These are phyloP conservation scores for Epichloe festucae DNA, from an alignment of 2,329 filamentous ascomycete species.

Conservation along the genomic window DNA sequence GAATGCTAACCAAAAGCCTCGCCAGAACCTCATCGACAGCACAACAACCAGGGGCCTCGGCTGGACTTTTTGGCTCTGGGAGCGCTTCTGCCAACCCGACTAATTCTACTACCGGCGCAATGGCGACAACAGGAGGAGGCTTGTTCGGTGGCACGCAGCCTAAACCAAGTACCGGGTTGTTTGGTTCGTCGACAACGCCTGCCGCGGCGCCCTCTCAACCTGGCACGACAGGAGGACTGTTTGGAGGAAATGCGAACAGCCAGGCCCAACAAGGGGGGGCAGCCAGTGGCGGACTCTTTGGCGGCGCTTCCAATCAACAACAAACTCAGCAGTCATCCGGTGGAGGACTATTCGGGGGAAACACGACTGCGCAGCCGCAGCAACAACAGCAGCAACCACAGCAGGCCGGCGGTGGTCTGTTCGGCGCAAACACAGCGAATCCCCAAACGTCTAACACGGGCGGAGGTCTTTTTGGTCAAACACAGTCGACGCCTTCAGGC, in stretches of 20 bases:
- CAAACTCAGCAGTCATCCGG: slow-evolving; percentile 12
- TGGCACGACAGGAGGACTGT: slow-evolving; percentile 11
- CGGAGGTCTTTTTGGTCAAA: slow-evolving; percentile 20
- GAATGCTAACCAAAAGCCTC: neutral
- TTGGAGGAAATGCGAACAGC: slow-evolving; percentile 15
- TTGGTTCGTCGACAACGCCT: slow-evolving; percentile 15
- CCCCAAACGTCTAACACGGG: slow-evolving; percentile 8
- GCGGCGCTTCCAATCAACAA: slow-evolving; percentile 12
- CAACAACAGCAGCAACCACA: slow-evolving; percentile 15
- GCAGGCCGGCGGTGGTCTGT: slow-evolving; percentile 17
- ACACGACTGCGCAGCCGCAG: slow-evolving; percentile 13
- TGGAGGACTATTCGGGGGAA: slow-evolving; percentile 20
- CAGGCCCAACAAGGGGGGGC: slow-evolving; percentile 1
- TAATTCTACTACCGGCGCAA: slow-evolving; percentile 16
- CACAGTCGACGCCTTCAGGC: slow-evolving; percentile 19
- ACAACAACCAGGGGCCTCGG: slow-evolving; percentile 22
- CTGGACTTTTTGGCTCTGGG: slow-evolving; percentile 24
- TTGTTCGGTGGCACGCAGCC: slow-evolving; percentile 22
- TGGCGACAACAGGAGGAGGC: slow-evolving; percentile 24
- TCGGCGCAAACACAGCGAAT: slow-evolving; percentile 13
- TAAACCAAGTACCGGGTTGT: slow-evolving; percentile 17
- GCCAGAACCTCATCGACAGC: slow-evolving; percentile 15
- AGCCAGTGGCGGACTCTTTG: slow-evolving; percentile 3
- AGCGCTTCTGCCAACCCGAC: slow-evolving; percentile 15
- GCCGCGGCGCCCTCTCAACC: slow-evolving; percentile 12